Base-by-base conservation (phyloP, 345 rosid genomes). In the Aquilaria yunnanensis region DNA sequence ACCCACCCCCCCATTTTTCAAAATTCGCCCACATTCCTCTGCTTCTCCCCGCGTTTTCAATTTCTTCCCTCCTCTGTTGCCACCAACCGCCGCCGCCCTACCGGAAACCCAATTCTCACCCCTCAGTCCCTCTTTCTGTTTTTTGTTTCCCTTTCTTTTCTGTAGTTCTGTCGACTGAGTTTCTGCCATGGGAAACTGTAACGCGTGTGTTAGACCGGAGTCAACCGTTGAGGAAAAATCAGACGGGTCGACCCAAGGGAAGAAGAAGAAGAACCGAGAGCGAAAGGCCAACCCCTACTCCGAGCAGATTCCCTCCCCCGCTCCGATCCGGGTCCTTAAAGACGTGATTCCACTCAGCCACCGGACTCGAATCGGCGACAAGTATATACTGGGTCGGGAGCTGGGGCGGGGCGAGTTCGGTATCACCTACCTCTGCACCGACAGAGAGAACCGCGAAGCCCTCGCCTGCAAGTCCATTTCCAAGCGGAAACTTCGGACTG, bases 331-430 rank as follows among this genome's bases (percentile, higher is more conserved):
- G 10, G 94, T 84, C 59, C 83, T 89, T 34, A 85, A 92, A 57
- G 97, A 87, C 60, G 82, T 83, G 23, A 72, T 81, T 65, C 81
- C 91, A 0, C 68, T 80, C 32, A 78, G 80, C 68, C 81, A 83
- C 64, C 86, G 81, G 34, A 84, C 87, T 41, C 85, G 81, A 68
- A 89, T 92, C 77, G 78, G 77, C 51, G 98, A 92, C 68, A 87
- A 92, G 79, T 92, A 92, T 79, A 73, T 80, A 61, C 78, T 92
- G 10, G 93, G 98, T 30, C 76, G 93, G 14, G 98, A 92, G 49
- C 80, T 92, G 37, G 98, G 98, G 9, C 85, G 98, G 3, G 98
- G 98, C 5, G 98, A 92, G 69, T 92, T 92, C 77, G 98, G 98
- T 1, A 85, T 92, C 67, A 92, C 98, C 10, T 87, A 81, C 63